Base-by-base conservation (phyloP, 1,284 basidiomycete genomes). In the Apiotrichum sp. region DNA sequence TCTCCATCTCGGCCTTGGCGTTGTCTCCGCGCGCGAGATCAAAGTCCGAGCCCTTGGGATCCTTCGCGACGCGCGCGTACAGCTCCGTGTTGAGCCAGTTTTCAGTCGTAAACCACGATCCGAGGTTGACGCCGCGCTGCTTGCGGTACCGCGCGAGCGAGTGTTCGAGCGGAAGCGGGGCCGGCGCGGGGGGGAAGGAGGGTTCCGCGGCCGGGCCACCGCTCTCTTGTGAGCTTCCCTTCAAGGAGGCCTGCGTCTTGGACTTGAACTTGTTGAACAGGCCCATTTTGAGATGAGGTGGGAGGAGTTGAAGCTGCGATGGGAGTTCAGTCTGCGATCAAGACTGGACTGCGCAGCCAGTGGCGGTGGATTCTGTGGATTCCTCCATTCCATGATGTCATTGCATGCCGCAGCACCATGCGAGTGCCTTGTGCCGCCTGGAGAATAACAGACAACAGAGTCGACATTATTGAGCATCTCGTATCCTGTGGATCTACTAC, bases 111-210 rank as follows among this genome's bases (percentile, higher is more conserved):
- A 90, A 89, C 78, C 67, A 80, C 34, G 76, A 68, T 81, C 89
- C 89, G 10, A 93, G 82, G 70, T 92, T 93, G 39, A 92, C 84
- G 22, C 89, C 89, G 43, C 85, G 80, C 70, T 91, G 89, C 70
- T 85, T 85, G 46, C 89, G 80, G 73, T 84, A 86, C 32, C 83
- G 81, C 62, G 83, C 85, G 7, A 74, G 62, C 4, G 63, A 62
- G 8, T 61, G 57, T n/a, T 59, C 53, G 29, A 66, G 55, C 0
- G 62, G 51, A 1, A 59, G 62, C 0, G 65, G 44, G 8, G 54
- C 47, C 13, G 59, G 52, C 5, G 52, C 54, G 31, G 53, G 45
- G 5, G 52, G 59, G 39, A 59, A 57, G 6, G 32, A 29, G 38
- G 49, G 53, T 48, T 62, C 33, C 5, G 38, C 31, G 50, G 54